phyloP scores from a whole-genome alignment of 73 alveolate species.

The Diophrys appendiculata region DNA sequence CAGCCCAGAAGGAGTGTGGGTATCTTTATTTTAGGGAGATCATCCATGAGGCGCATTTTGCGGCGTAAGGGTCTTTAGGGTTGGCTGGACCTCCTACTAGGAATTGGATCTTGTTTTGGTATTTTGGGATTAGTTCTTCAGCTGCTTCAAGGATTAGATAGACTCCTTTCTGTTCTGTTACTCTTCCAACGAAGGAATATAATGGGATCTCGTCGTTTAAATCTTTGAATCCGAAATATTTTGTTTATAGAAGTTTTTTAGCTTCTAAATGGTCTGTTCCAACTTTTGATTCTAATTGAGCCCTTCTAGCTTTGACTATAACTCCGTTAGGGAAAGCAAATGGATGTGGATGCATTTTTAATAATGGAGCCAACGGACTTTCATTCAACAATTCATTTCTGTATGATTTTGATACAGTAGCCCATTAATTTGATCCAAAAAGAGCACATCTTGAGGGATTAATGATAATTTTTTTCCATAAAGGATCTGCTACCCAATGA shows the following conservation, averaged over 20 bases:
- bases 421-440: conserved; percentile 97
- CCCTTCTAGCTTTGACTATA: conserved; percentile 81
- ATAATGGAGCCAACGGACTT: conserved; percentile 83
- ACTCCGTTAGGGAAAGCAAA: conserved; percentile 98
- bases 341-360: conserved; percentile 76
- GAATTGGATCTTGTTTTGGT: conserved; percentile 81
- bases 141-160: conserved; percentile 93
- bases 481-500: conserved; percentile 93
- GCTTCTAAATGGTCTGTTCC: conserved; percentile 90
- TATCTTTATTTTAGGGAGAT: conserved; percentile 77
- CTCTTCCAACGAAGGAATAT: conserved; percentile 96
- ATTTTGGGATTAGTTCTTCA: conserved; percentile 80
- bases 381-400: conserved; percentile 80
- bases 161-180: conserved; percentile 97
- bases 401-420: conserved; percentile 96
- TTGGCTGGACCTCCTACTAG: conserved; percentile 97
- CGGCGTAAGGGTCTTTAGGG: conserved; percentile 89
- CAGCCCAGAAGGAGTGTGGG: conserved; percentile 98
- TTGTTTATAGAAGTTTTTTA: conserved; percentile 84
- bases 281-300: conserved; percentile 69
- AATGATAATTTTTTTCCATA: conserved; percentile 90
- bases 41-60: conserved; percentile 82
- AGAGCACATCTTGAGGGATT: conserved; percentile 98
- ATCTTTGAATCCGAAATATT: conserved; percentile 82
- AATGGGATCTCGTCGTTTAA: conserved; percentile 85